Evolutionary conservation across 2,329 filamentous ascomycete genomes (phyloP), one percentile per base, ranked within the genome.

Genomic region (Thelonectria discophora): DNA sequence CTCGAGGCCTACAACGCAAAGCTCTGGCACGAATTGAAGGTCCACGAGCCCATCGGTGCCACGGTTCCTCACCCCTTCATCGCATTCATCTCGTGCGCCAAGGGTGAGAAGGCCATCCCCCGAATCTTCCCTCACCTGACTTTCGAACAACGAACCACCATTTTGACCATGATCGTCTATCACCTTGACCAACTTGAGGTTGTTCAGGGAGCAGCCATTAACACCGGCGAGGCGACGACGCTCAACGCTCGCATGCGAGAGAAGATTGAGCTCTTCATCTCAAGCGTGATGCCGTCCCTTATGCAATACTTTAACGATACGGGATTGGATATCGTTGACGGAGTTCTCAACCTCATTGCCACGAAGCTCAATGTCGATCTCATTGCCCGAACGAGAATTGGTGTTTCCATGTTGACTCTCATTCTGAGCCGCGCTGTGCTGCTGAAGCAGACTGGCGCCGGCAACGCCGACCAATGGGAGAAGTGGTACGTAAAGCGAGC

Each of bases 101-200:
- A 99, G 82, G 95, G 95, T 73, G 98, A 97, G 81, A 97, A 95
- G 81, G 92, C 92, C 2, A 93, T 99, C 63, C 93, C 93, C 51
- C 92, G 95, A 57, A 91, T 98, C 55, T 98, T 98, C 86, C 90
- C 93, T 45, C 93, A 97, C 73, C 91, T 97, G 54, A 91, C 91
- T 65, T 91, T 94, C 64, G 91, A 97, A 74, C 94, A 98, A 78
- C 92, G 94, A 51, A 94, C 95, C 20, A 98, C 94, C 1, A 93
- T 98, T 65, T 84, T 99, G 64, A 99, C 95, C 5, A 94, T 99
- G 86, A 94, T 99, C 68, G 88, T 97, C 61, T 90, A 97, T 53
- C 93, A 98, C 71, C 88, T 99, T 32, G 95, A 98, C 75, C 88
- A 91, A 68, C 84, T 99, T 42, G 93, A 97, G 71, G 94, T 99